A percentile compares a stretch with the other conserved stretches of the same genome.
Conservation (phyloP, 345 rosid species). For the Lumnitzera racemosa region DNA sequence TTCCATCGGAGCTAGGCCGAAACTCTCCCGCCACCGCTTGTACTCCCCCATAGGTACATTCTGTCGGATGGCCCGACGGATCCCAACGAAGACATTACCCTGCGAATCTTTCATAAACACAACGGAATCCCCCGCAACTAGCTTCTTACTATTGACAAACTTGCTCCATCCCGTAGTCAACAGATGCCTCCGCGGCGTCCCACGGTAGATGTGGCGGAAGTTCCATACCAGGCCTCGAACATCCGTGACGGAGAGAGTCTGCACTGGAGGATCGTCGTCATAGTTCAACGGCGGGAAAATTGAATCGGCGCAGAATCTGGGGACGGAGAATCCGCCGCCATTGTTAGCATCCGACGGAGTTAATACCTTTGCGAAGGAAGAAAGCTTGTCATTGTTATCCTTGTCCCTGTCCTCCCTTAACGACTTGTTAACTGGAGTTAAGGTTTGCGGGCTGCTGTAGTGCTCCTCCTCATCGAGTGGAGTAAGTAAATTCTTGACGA, state of each 20-base stretch:
- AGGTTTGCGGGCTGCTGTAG: too few relatives aligned
- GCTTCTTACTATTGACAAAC: constrained; percentile 78
- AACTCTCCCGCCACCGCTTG: constrained; percentile 39
- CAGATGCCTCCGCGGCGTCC: constrained; percentile 84
- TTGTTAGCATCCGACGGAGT: constrained; percentile 93
- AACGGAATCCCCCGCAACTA: constrained; percentile 83
- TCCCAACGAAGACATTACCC: constrained; percentile 60
- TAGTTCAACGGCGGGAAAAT: constrained; percentile 76
- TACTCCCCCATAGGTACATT: constrained; percentile 23
- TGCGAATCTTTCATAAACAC: constrained; percentile 63
- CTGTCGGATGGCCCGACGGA: constrained; percentile 37
- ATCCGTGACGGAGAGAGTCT: constrained; percentile 59
- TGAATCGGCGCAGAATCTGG: constrained; percentile 81
- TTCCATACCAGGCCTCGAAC: constrained; percentile 65
- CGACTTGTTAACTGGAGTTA: too few relatives aligned
- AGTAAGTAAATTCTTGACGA: constrained; percentile 40
- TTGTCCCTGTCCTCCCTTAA: not conserved
- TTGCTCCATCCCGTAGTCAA: constrained; percentile 97
- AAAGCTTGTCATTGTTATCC: constrained; percentile 24
- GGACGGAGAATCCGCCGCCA: constrained; percentile 97
- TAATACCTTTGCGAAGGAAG: constrained; percentile 58
- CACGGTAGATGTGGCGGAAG: constrained; percentile 81
- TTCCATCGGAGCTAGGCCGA: constrained; percentile 8
- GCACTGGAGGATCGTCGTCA: constrained; percentile 77
- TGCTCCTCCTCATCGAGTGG: constrained; percentile 12